A percentile compares a stretch with the other conserved stretches of the same genome.
phyloP scores from a whole-genome alignment of 306 rosid species.

The Cucurbita pepo region DNA sequence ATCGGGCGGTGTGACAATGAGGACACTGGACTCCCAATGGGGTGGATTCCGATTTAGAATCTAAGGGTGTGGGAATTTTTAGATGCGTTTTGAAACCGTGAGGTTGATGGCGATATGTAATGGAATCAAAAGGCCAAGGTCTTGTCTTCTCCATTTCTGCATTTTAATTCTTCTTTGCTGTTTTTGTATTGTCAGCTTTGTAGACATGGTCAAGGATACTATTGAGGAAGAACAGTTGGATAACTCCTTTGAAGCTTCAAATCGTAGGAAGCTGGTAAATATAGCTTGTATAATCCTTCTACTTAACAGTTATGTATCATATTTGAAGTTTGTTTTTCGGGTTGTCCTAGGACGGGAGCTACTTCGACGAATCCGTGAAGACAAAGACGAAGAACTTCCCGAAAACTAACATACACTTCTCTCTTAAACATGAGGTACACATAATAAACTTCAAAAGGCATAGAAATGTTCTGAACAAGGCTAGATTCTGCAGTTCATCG shows the following conservation, averaged over 20 bases:
- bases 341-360: conserved; percentile 43
- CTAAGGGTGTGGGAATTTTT: too few relatives aligned
- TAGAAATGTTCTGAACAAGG: background rate
- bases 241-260: conserved; percentile 27
- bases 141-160: background rate
- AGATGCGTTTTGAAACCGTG: too few relatives aligned
- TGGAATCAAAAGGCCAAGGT: background rate
- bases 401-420: conserved; percentile 34
- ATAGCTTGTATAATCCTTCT: background rate
- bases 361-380: conserved; percentile 27
- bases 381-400: conserved; percentile 34
- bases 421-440: conserved; percentile 77
- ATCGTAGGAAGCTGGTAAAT: conserved; percentile 50
- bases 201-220: conserved; percentile 38
- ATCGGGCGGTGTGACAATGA: too few relatives aligned
- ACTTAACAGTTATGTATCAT: background rate
- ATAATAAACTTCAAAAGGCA: background rate
- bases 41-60: too few relatives aligned
- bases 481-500: background rate
- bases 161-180: conserved; percentile 14
- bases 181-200: conserved; percentile 41
- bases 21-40: too few relatives aligned
- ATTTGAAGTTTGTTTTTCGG: conserved; percentile 10
- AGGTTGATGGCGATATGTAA: too few relatives aligned
- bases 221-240: conserved; percentile 27